phyloP scores from a whole-genome alignment of 192 early-diverging fungal species.

The Rhizoclosmatium globosum region DNA sequence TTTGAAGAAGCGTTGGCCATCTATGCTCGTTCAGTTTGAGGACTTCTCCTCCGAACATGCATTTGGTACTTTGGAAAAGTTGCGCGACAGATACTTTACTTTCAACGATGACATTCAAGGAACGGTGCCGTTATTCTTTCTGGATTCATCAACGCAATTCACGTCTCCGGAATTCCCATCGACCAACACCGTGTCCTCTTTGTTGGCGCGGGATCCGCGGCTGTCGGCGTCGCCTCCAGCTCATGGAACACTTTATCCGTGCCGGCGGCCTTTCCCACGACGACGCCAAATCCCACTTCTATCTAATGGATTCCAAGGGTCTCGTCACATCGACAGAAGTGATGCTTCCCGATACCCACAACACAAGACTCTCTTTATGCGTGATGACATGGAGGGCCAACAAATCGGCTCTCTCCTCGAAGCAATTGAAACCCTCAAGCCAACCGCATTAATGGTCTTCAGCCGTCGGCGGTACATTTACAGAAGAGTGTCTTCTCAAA shows the following conservation, averaged over 20 bases:
- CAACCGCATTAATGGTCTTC: conserved; percentile 90
- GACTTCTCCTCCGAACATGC: conserved; percentile 95
- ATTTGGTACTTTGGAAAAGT: conserved; percentile 82
- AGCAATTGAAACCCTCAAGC: conserved; percentile 85
- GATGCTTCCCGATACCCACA: conserved; percentile 61
- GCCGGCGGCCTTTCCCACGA: conserved; percentile 85
- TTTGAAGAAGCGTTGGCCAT: conserved; percentile 76
- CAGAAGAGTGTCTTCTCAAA: conserved; percentile 67
- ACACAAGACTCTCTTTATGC: conserved; percentile 76
- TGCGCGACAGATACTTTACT: conserved; percentile 77
- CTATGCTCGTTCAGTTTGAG: conserved; percentile 93
- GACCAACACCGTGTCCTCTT: conserved; percentile 71
- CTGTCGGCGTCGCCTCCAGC: conserved; percentile 95
- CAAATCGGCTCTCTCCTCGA: conserved; percentile 80
- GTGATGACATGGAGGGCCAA: conserved; percentile 80
- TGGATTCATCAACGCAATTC: conserved; percentile 86
- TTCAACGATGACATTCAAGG: conserved; percentile 98
- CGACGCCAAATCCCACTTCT: conserved; percentile 64
- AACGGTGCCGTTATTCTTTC: conserved; percentile 94
- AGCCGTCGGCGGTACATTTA: conserved; percentile 82
- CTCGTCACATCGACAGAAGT: conserved; percentile 76
- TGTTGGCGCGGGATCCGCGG: conserved; percentile 83
- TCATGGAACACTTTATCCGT: conserved; percentile 93
- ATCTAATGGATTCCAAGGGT: conserved; percentile 76
- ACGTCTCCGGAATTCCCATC: conserved; percentile 82